Evolutionary conservation across 306 rosid genomes (phyloP).

Genomic region (Luffa aegyptiaca): DNA sequence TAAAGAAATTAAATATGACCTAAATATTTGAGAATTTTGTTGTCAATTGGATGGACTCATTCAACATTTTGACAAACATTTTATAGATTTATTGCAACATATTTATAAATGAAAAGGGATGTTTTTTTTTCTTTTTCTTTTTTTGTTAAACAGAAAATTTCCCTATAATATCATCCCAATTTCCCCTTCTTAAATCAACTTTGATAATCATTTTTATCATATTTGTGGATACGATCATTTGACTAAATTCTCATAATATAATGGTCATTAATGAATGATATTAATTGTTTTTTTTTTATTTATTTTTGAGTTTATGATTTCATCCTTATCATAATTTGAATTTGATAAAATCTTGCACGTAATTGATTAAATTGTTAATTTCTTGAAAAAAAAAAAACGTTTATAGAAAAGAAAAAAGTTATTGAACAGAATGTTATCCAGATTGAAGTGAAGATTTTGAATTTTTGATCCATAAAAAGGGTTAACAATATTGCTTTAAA

Average conservation of each 20-base stretch:
- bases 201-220: background rate
- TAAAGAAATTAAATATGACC: background rate
- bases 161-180: background rate
- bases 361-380: background rate
- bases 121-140: background rate
- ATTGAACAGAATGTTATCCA: too few species aligned
- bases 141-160: background rate
- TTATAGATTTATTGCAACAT: background rate
- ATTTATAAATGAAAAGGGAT: background rate
- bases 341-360: background rate
- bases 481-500: too few species aligned
- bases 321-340: background rate
- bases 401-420: background rate
- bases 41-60: background rate
- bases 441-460: background rate
- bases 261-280: background rate
- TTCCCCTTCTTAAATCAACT: background rate
- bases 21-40: background rate
- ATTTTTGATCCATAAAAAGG: background rate
- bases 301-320: background rate
- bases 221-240: background rate
- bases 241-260: background rate
- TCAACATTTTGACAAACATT: background rate
- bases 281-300: background rate
- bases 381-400: background rate